Evolutionary conservation across 2,329 filamentous ascomycete genomes (phyloP), one percentile per base, ranked within the genome.

Genomic region (Botrytis elliptica): DNA sequence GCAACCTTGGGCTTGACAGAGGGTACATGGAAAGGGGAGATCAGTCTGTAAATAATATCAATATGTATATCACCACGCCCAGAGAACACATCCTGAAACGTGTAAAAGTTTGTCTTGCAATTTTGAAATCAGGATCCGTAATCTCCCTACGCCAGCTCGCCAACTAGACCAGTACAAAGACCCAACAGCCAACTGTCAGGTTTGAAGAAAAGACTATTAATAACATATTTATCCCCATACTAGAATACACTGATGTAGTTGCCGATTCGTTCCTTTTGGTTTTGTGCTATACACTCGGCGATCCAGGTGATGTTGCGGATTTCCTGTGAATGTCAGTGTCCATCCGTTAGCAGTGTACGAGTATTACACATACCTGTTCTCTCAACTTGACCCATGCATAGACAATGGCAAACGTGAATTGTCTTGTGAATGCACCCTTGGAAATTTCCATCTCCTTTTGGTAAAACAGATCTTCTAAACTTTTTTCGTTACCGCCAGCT

Each of bases 241-340:
- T 84, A 97, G 85, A 99, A 97, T 76, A 98, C 96, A 84, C 94
- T 97, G 83, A 99, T 99, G 84, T 97, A 99, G 85, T 98, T 99
- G 79, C 93, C 93, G 82, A 99, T 98, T 82, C 96, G 90, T 84
- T 99, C 96, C 86, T 99, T 99, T 85, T 99, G 96, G 86, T 97
- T 98, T 85, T 99, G 96, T 73, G 96, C 96, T 88, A 99, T 99
- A 85, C 96, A 99, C 84, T 99, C 96, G 36, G 96, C 92, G 83
- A 99, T 99, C 96, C 96, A 99, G 70, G 96, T 98, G 81, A 99
- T 97, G 84, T 99, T 99, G 77, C 96, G 93, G 80, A 98, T 98
- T 92, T 99, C 96, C 95, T 98, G 76, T 33, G 5, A 33, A 7
- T 40, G 80, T 87, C 80, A 85, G 81, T 72, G 70, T 57, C 72